Evolutionary conservation across 768 basidiomycete genomes (phyloP).

Genomic region (Tylopilus cervinicoccineus): DNA sequence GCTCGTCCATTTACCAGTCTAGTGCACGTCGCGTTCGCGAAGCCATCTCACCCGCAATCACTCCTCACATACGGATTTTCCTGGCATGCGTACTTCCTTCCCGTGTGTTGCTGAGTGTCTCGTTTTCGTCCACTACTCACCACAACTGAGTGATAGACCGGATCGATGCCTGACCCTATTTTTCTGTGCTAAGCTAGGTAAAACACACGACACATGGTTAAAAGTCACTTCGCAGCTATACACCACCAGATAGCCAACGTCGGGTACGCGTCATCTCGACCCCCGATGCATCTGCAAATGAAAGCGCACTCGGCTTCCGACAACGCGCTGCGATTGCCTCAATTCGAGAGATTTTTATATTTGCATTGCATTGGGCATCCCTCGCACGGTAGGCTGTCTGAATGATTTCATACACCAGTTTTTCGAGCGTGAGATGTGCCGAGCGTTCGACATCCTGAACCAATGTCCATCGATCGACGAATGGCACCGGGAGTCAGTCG

Average conservation of each 20-base stretch:
- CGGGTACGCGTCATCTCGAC: slow-evolving; percentile 52
- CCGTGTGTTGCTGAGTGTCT: not conserved
- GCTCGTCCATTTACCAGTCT: too few species aligned
- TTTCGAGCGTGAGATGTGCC: slow-evolving; percentile 20
- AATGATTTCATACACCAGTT: slow-evolving; percentile 42
- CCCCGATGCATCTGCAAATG: slow-evolving; percentile 60
- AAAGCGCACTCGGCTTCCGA: slow-evolving; percentile 69
- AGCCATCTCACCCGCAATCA: too few species aligned
- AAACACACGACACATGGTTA: too few species aligned
- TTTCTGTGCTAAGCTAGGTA: too few species aligned
- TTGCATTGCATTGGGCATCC: slow-evolving; percentile 34
- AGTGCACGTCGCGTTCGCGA: too few species aligned
- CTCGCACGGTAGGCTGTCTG: slow-evolving; percentile 53
- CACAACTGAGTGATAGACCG: not conserved
- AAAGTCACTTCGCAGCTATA: not conserved
- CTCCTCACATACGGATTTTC: too few species aligned
- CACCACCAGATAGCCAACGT: not conserved
- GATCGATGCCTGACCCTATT: too few species aligned
- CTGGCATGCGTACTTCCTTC: too few species aligned
- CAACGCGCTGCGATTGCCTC: slow-evolving; percentile 47
- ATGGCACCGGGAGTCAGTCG: not conserved
- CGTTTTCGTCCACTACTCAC: not conserved
- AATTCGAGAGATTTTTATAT: slow-evolving; percentile 24
- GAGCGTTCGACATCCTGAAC: slow-evolving; percentile 12
- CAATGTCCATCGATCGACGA: not conserved